phyloP scores from a whole-genome alignment of 345 rosid species.

The Lenwebbia sp. region DNA sequence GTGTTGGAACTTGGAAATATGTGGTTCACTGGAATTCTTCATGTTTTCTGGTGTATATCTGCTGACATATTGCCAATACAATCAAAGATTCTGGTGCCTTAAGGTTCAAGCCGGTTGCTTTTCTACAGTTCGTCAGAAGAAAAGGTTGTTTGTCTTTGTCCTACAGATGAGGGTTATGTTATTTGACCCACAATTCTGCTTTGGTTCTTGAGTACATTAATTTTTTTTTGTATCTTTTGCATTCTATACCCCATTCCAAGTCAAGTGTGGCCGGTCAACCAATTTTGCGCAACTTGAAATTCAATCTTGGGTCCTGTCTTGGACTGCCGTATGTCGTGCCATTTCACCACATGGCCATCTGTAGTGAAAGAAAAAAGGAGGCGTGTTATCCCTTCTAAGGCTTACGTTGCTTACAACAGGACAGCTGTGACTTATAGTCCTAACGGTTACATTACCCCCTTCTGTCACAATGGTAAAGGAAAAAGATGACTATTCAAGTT shows the following conservation, averaged over 20 bases:
- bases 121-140: neutral
- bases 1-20: neutral
- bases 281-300: neutral
- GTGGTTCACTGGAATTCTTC: neutral
- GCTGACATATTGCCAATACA: neutral
- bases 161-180: neutral
- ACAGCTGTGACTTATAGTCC: neutral
- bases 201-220: neutral
- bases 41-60: neutral
- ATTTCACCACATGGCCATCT: neutral
- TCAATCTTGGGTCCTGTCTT: neutral
- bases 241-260: neutral
- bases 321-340: neutral
- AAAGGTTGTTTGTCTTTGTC: neutral
- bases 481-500: neutral
- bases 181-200: neutral
- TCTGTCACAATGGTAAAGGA: neutral
- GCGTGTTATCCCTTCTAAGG: neutral
- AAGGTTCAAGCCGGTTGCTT: neutral
- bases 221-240: neutral
- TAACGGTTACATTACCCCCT: neutral
- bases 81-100: neutral
- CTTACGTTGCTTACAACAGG: neutral
- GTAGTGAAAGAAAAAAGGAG: neutral
- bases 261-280: neutral